Conservation (phyloP, 1,284 basidiomycete genomes). For the Rhodotorula sp. region DNA sequence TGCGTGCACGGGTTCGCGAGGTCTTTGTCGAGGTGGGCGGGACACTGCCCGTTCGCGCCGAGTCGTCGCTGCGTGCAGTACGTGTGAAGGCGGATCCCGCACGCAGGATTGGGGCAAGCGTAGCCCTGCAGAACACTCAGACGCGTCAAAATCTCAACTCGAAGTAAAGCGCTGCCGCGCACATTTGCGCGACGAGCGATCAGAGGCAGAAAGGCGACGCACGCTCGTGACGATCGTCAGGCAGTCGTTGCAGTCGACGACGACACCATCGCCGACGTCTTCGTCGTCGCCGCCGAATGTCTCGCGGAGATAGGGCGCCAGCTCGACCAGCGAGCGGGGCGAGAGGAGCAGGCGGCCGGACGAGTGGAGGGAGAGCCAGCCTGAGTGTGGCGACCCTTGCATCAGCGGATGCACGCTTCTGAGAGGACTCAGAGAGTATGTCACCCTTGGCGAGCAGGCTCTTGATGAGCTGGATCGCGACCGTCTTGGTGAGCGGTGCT, state of each 20-base stretch:
- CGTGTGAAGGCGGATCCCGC: slow-evolving; percentile 65
- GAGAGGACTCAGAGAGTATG: background rate
- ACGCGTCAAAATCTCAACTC: background rate
- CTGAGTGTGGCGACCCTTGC: slow-evolving; percentile 9
- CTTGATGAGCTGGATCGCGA: slow-evolving; percentile 63
- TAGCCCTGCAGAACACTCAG: slow-evolving; percentile 55
- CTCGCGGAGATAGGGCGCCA: slow-evolving; percentile 69
- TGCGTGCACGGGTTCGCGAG: slow-evolving; percentile 39
- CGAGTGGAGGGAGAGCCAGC: slow-evolving; percentile 39
- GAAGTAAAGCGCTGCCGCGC: background rate
- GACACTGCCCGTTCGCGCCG: slow-evolving; percentile 24
- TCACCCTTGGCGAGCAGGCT: slow-evolving; percentile 77
- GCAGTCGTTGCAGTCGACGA: slow-evolving; percentile 74
- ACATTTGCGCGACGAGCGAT: slow-evolving; percentile 53
- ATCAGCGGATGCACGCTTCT: background rate
- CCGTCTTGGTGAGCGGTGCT: slow-evolving; percentile 69
- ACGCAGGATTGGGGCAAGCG: slow-evolving; percentile 64
- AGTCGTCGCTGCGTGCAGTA: slow-evolving; percentile 19
- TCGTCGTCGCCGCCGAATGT: slow-evolving; percentile 66
- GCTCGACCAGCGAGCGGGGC: slow-evolving; percentile 70
- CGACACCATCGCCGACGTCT: slow-evolving; percentile 32
- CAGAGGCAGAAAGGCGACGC: background rate
- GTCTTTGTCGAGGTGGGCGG: slow-evolving; percentile 36
- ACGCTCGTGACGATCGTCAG: slow-evolving; percentile 59
- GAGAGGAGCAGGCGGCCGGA: slow-evolving; percentile 65